These are phyloP conservation scores for Caloboletus inedulis DNA, from an alignment of 1,284 basidiomycete species.

Conservation along the genomic window DNA sequence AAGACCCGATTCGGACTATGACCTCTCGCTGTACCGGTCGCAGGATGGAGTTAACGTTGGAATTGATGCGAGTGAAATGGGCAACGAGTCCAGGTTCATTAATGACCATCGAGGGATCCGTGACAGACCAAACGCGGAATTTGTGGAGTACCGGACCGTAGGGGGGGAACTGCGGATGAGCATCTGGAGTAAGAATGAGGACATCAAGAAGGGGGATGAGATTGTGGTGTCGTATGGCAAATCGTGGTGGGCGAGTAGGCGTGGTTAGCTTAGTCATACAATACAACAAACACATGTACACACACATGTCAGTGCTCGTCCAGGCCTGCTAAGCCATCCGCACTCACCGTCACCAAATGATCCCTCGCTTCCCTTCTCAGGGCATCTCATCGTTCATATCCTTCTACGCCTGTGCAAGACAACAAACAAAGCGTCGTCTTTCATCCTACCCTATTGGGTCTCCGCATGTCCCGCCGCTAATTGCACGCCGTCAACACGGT, in stretches of 20 bases:
- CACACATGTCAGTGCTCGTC: constrained; percentile 7
- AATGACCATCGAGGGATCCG: constrained; percentile 83
- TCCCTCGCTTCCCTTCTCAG: constrained; percentile 46
- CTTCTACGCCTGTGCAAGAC: constrained; percentile 51
- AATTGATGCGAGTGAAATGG: constrained; percentile 70
- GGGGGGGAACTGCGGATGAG: constrained; percentile 75
- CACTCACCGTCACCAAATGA: constrained; percentile 31
- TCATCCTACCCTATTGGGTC: constrained; percentile 39
- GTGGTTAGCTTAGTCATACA: constrained; percentile 20
- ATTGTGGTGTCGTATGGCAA: constrained; percentile 92
- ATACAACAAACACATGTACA: constrained; percentile 19
- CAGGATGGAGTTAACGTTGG: constrained; percentile 55
- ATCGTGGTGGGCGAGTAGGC: constrained; percentile 73
- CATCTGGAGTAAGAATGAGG: constrained; percentile 60
- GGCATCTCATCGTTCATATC: constrained; percentile 56
- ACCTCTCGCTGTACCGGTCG: constrained; percentile 72
- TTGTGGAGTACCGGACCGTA: constrained; percentile 55
- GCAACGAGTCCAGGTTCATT: constrained; percentile 85
- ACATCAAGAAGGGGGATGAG: constrained; percentile 80
- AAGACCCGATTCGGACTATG: constrained; percentile 75
- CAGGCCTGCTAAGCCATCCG: not conserved
- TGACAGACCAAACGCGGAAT: constrained; percentile 69
- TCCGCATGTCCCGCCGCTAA: constrained; percentile 21
- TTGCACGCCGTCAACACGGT: constrained; percentile 15
- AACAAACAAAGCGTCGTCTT: constrained; percentile 38